Percentiles rank a stretch among this genome's conserved stretches.
phyloP scores from a whole-genome alignment of 23 red algal genomes.

The Gracilaria gracilis region DNA sequence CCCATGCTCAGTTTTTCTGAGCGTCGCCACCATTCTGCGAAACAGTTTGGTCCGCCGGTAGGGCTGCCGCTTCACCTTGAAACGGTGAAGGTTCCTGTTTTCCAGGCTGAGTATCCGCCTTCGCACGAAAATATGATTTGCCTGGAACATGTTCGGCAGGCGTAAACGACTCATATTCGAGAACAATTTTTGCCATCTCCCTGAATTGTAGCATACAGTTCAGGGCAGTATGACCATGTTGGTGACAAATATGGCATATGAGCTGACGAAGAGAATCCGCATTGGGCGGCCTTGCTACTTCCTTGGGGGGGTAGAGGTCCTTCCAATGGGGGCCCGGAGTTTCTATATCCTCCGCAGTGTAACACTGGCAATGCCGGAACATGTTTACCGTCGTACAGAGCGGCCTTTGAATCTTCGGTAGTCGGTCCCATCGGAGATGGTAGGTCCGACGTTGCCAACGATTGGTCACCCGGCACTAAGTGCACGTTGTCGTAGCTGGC shows the following conservation, averaged over 20 bases:
- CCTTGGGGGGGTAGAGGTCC: neutral
- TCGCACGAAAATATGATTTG: neutral
- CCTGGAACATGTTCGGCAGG: slow-evolving; percentile 16
- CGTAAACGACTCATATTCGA: neutral
- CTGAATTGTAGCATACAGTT: no score
- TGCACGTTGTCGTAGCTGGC: no score
- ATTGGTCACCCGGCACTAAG: no score
- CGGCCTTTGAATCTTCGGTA: neutral
- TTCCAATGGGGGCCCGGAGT: neutral
- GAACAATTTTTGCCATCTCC: no score
- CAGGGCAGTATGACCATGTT: no score
- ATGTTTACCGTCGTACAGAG: neutral
- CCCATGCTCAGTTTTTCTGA: no score
- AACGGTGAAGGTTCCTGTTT: neutral
- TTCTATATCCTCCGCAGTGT: neutral
- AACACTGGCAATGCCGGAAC: no score
- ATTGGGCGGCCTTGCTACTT: neutral
- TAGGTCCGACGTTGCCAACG: no score
- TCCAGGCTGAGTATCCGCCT: no score
- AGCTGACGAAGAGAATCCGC: neutral
- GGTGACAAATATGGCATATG: no score
- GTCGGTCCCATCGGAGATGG: no score
- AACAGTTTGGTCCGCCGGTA: neutral
- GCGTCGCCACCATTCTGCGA: neutral
- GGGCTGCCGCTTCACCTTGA: neutral